phyloP scores from a whole-genome alignment of 441 rosid genomes.

The Syzygium malaccense region DNA sequence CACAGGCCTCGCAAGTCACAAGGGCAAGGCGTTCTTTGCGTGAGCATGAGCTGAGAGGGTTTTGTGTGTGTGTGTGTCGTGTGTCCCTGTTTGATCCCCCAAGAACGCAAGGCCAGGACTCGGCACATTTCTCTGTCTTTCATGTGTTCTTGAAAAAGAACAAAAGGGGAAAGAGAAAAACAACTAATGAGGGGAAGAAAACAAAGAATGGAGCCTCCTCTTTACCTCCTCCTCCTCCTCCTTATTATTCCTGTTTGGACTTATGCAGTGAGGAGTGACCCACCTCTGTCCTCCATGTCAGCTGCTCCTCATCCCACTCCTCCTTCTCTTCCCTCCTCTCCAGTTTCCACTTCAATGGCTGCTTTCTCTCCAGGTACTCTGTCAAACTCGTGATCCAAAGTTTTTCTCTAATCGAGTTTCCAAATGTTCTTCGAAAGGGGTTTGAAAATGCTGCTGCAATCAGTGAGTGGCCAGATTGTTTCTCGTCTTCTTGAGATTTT shows the following conservation, averaged over 20 bases:
- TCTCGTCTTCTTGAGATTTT: background rate
- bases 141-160: constrained; percentile 20
- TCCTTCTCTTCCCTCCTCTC: constrained; percentile 30
- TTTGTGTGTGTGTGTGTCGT: background rate
- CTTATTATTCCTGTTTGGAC: constrained; percentile 26
- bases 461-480: background rate
- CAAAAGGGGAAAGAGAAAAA: background rate
- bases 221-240: constrained; percentile 18
- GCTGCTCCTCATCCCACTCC: constrained; percentile 11
- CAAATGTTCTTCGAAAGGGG: background rate
- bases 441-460: background rate
- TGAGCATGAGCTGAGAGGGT: background rate
- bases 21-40: background rate
- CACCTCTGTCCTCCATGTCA: constrained; percentile 17
- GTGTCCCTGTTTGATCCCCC: background rate
- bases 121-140: constrained; percentile 16
- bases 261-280: constrained; percentile 1
- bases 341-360: constrained; percentile 35
- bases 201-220: constrained; percentile 33
- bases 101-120: background rate
- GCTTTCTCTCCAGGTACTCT: constrained; percentile 63
- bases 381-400: background rate
- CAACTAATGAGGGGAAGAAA: background rate
- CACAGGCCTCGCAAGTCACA: background rate
- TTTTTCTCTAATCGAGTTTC: background rate